Conservation (phyloP, 169 alveolate species). For the Sarcocystis neurona region DNA sequence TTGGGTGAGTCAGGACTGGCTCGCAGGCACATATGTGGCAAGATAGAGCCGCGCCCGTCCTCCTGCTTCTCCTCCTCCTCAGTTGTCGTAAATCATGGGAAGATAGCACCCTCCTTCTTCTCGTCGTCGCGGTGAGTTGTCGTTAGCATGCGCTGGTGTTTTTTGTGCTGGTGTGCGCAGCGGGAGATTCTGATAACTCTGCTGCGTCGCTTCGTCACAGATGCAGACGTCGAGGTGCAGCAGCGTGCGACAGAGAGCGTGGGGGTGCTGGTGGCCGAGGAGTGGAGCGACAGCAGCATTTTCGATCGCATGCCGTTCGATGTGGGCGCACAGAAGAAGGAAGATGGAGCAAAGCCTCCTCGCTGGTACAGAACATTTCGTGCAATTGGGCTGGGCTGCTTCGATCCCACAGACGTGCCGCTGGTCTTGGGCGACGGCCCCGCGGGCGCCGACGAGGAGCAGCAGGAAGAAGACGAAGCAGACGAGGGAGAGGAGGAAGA, state of each 20-base stretch:
- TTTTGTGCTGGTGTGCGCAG: not conserved
- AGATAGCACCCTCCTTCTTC: too few relatives aligned
- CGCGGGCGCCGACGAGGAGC: not conserved
- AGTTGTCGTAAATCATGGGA: not conserved
- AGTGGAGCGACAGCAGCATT: slow-evolving; percentile 33
- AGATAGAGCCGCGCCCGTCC: too few relatives aligned
- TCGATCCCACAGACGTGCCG: slow-evolving; percentile 50
- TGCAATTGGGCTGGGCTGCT: slow-evolving; percentile 41
- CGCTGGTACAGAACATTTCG: too few relatives aligned
- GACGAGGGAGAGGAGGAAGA: not conserved
- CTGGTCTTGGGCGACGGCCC: slow-evolving; percentile 4
- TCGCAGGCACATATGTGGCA: too few relatives aligned
- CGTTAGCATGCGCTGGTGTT: not conserved
- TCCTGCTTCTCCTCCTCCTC: not conserved
- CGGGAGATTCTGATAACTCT: slow-evolving; percentile 8
- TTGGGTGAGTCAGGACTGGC: too few relatives aligned
- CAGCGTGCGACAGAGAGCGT: slow-evolving; percentile 43
- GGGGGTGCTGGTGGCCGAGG: slow-evolving; percentile 31
- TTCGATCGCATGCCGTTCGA: slow-evolving; percentile 51
- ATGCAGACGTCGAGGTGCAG: slow-evolving; percentile 34
- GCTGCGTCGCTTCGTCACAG: slow-evolving; percentile 3
- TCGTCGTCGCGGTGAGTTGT: too few relatives aligned
- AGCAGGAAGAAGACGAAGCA: not conserved
- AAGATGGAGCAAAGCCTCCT: slow-evolving; percentile 13
- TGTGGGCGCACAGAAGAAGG: too few relatives aligned